phyloP scores from a whole-genome alignment of 129 eudicot genomes.

The Centaurea solstitialis region DNA sequence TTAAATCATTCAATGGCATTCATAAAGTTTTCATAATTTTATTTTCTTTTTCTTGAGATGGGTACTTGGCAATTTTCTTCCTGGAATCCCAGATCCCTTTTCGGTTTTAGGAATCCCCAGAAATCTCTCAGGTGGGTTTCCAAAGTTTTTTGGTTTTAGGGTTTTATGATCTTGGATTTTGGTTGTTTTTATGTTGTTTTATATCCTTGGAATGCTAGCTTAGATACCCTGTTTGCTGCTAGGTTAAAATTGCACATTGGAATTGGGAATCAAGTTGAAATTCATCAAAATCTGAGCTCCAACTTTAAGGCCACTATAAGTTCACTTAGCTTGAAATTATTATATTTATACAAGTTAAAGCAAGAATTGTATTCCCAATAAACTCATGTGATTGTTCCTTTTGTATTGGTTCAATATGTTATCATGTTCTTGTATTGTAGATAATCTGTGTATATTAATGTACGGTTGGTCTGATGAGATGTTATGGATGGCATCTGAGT shows the following conservation, averaged over 20 bases:
- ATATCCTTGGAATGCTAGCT: not conserved
- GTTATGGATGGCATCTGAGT: too few relatives aligned
- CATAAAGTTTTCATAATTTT: not conserved
- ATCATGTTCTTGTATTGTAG: not conserved
- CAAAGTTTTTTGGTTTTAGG: not conserved
- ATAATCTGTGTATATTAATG: not conserved
- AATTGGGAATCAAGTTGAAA: slow-evolving; percentile 23
- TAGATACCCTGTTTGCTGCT: not conserved
- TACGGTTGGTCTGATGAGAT: too few relatives aligned
- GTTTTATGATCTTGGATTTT: not conserved
- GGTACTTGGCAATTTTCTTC: slow-evolving; percentile 27
- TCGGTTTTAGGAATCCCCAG: slow-evolving; percentile 16
- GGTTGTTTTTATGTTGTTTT: not conserved
- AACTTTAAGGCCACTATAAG: not conserved
- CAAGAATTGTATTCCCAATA: not conserved
- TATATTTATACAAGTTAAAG: not conserved
- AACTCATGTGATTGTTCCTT: not conserved
- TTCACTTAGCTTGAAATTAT: slow-evolving; percentile 5
- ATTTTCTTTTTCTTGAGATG: not conserved
- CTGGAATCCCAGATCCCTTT: slow-evolving; percentile 37
- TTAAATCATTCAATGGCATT: slow-evolving; percentile 5
- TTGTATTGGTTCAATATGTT: not conserved
- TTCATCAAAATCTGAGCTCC: not conserved
- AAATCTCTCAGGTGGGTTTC: slow-evolving; percentile 31
- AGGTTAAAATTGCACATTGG: slow-evolving; percentile 9